These are phyloP conservation scores for Serendipita sp. DNA, from an alignment of 1,284 basidiomycete genomes.

Conservation along the genomic window DNA sequence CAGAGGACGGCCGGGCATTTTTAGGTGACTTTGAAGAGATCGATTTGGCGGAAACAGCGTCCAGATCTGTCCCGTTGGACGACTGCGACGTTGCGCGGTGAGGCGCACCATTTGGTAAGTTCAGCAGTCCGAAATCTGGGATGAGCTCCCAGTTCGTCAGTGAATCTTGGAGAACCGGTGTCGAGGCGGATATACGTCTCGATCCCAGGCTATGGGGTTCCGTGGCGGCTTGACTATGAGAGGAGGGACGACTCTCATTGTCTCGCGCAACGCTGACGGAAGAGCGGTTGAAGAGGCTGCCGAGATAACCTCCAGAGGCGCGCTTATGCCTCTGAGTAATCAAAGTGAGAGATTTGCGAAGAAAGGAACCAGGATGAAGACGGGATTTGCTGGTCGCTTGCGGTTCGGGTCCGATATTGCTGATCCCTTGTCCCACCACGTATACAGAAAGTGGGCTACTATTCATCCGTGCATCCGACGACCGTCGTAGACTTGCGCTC, in stretches of 20 bases:
- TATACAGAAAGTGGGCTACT: not conserved
- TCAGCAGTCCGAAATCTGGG: not conserved
- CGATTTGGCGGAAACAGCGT: not conserved
- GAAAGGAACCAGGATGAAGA: not conserved
- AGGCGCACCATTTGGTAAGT: not conserved
- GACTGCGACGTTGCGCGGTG: not conserved
- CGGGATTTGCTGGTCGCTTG: not conserved
- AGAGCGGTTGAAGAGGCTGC: not conserved
- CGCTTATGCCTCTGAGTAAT: not conserved
- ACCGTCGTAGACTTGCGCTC: not conserved
- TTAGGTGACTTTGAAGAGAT: not conserved
- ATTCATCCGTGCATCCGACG: not conserved
- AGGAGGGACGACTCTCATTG: not conserved
- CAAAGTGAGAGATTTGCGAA: not conserved
- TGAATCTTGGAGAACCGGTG: not conserved
- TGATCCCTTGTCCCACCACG: not conserved
- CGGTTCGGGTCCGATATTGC: not conserved
- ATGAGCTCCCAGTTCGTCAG: constrained; percentile 1
- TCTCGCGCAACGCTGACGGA: not conserved
- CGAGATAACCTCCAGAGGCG: not conserved
- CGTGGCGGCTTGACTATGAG: not conserved
- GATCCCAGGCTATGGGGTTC: not conserved
- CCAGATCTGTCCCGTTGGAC: not conserved
- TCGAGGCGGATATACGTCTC: not conserved
- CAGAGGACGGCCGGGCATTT: not conserved